phyloP scores from a whole-genome alignment of 1,139 yeast genomes.

The Kodamaea alishanica region DNA sequence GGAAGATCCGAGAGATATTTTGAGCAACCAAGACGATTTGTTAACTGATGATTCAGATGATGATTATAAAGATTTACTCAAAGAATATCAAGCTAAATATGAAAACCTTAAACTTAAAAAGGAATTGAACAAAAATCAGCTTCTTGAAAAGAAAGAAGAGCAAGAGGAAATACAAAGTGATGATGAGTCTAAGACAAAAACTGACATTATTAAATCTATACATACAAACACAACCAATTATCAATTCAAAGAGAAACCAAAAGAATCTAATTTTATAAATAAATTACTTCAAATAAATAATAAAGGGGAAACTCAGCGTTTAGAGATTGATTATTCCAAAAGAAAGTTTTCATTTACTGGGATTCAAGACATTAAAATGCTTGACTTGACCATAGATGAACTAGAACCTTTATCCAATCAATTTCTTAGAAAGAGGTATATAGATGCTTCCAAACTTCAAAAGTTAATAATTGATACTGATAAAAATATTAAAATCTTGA shows the following conservation, averaged over 20 bases:
- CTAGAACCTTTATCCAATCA: slow-evolving; percentile 17
- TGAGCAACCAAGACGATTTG: slow-evolving; percentile 12
- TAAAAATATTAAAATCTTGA: slow-evolving; percentile 38
- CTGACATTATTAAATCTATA: background rate
- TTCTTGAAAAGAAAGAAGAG: background rate
- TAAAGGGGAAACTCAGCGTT: slow-evolving; percentile 7
- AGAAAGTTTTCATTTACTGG: slow-evolving; percentile 19
- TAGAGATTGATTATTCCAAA: slow-evolving; percentile 14
- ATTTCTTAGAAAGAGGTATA: slow-evolving; percentile 39
- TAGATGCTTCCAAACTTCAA: slow-evolving; percentile 31
- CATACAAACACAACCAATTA: background rate
- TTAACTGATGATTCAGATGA: slow-evolving; percentile 25
- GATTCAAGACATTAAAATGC: slow-evolving; percentile 8
- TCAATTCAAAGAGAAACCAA: background rate
- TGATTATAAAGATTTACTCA: slow-evolving; percentile 22
- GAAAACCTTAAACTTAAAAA: slow-evolving; percentile 16
- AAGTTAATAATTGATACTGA: slow-evolving; percentile 36
- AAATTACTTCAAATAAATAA: slow-evolving; percentile 12
- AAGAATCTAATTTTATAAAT: slow-evolving; percentile 12
- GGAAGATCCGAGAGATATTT: slow-evolving; percentile 21
- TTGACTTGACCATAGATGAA: slow-evolving; percentile 11
- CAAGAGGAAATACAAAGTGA: slow-evolving; percentile 6
- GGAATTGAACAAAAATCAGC: slow-evolving; percentile 8
- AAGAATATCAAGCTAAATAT: slow-evolving; percentile 20
- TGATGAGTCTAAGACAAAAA: slow-evolving; percentile 1